Conservation (phyloP, 2,329 filamentous ascomycete genomes). For the Fusarium buharicum region DNA sequence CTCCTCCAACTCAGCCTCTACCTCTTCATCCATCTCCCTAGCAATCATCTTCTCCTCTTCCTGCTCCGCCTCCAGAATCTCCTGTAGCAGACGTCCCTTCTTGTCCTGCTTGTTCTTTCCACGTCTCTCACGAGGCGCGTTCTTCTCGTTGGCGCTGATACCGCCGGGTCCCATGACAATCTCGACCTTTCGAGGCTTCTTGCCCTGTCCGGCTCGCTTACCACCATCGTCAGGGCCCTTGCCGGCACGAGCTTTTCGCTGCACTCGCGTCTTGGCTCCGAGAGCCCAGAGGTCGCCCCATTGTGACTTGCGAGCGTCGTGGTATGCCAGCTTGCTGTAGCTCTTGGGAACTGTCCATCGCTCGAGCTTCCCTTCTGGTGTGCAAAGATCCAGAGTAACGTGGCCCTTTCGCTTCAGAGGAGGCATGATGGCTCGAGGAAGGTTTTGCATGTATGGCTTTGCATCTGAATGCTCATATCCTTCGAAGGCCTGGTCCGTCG, state of each 20-base stretch:
- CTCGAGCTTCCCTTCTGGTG: constrained; percentile 83
- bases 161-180: constrained; percentile 50
- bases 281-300: constrained; percentile 98
- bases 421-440: constrained; percentile 81
- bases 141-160: constrained; percentile 53
- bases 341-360: constrained; percentile 92
- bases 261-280: constrained; percentile 85
- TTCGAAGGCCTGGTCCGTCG: constrained; percentile 73
- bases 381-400: constrained; percentile 90
- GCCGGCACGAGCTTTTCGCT: constrained; percentile 70
- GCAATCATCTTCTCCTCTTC: constrained; percentile 47
- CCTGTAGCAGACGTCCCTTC: constrained; percentile 54
- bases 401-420: constrained; percentile 91
- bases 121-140: constrained; percentile 50
- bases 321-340: constrained; percentile 84
- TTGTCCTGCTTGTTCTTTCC: constrained; percentile 55
- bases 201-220: constrained; percentile 55
- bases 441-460: constrained; percentile 68
- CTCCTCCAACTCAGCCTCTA: constrained; percentile 43
- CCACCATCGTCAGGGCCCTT: constrained; percentile 58
- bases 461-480: constrained; percentile 70
- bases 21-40: constrained; percentile 49
- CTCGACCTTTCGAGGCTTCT: constrained; percentile 54
- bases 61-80: constrained; percentile 52
- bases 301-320: constrained; percentile 86